These are phyloP conservation scores for Kandelia obovata DNA, from an alignment of 345 rosid species.

Conservation along the genomic window DNA sequence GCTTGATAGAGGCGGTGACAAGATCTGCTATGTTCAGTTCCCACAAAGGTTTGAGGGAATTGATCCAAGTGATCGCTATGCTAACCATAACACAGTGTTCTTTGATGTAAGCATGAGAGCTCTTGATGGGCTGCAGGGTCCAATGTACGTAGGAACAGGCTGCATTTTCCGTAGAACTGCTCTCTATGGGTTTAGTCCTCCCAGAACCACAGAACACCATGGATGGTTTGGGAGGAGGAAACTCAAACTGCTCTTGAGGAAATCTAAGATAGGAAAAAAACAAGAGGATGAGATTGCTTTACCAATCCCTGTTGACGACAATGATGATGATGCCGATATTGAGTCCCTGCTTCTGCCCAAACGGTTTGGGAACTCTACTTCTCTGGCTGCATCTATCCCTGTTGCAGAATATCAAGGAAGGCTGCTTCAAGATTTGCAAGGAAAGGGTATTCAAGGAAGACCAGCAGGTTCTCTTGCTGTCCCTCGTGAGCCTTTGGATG, in stretches of 20 bases:
- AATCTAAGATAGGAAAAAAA: slow-evolving; percentile 43
- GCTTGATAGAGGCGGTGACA: slow-evolving; percentile 36
- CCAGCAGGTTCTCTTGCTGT: slow-evolving; percentile 76
- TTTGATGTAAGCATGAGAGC: slow-evolving; percentile 39
- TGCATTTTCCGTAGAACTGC: slow-evolving; percentile 35
- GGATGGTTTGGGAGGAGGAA: slow-evolving; percentile 71
- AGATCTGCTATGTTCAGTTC: slow-evolving; percentile 31
- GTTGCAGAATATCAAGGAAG: slow-evolving; percentile 80
- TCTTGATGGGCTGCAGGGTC: slow-evolving; percentile 32
- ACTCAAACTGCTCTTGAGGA: slow-evolving; percentile 52
- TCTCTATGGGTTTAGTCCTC: slow-evolving; percentile 55
- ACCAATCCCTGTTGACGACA: slow-evolving; percentile 34
- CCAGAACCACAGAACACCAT: slow-evolving; percentile 65
- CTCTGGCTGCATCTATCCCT: slow-evolving; percentile 63
- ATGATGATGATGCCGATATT: slow-evolving; percentile 58
- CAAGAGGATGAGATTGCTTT: slow-evolving; percentile 47
- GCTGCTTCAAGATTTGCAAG: slow-evolving; percentile 62
- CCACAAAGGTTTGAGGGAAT: slow-evolving; percentile 39
- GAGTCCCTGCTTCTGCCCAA: slow-evolving; percentile 64
- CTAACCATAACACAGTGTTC: slow-evolving; percentile 33
- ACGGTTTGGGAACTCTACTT: slow-evolving; percentile 63
- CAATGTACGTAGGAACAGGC: slow-evolving; percentile 35
- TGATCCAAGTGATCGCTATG: slow-evolving; percentile 35
- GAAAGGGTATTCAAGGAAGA: slow-evolving; percentile 52
- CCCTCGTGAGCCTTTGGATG: slow-evolving; percentile 81